Percentiles rank a stretch among this genome's conserved stretches.
Conservation (phyloP, 257 asterid genomes). For the Solanum pimpinellifolium region DNA sequence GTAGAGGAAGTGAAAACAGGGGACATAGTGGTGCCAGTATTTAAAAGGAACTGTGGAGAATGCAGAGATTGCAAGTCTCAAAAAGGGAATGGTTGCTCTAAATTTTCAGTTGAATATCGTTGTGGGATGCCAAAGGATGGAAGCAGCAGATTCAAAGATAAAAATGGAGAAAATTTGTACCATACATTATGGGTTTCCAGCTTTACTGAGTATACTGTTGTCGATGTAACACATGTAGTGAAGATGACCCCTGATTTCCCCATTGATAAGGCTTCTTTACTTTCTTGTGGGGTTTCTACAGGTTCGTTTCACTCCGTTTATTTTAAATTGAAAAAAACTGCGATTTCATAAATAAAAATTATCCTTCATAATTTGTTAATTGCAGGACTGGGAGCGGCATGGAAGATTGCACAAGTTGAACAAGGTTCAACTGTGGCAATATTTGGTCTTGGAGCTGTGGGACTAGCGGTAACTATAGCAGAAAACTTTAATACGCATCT, state of each 20-base stretch:
- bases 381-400: conserved; percentile 33
- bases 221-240: conserved; percentile 26
- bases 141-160: conserved; percentile 18
- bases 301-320: neutral
- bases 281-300: conserved; percentile 31
- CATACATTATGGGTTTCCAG: conserved; percentile 20
- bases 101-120: neutral
- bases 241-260: conserved; percentile 13
- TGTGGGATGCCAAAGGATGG: conserved; percentile 36
- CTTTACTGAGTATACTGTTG: conserved; percentile 31
- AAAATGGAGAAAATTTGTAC: conserved; percentile 11
- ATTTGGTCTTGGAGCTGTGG: conserved; percentile 35
- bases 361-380: neutral
- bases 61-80: conserved; percentile 26
- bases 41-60: conserved; percentile 23
- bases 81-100: conserved; percentile 20
- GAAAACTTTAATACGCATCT: neutral
- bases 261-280: conserved; percentile 19
- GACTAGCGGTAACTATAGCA: conserved; percentile 19
- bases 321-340: neutral
- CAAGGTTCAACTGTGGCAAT: conserved; percentile 31
- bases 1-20: conserved; percentile 35
- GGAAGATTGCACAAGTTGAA: conserved; percentile 24
- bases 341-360: neutral
- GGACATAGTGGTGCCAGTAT: conserved; percentile 25